Evolutionary conservation across 495 filamentous ascomycete species (phyloP), one percentile per base, ranked within the genome.

Genomic region (Penicillium manginii): DNA sequence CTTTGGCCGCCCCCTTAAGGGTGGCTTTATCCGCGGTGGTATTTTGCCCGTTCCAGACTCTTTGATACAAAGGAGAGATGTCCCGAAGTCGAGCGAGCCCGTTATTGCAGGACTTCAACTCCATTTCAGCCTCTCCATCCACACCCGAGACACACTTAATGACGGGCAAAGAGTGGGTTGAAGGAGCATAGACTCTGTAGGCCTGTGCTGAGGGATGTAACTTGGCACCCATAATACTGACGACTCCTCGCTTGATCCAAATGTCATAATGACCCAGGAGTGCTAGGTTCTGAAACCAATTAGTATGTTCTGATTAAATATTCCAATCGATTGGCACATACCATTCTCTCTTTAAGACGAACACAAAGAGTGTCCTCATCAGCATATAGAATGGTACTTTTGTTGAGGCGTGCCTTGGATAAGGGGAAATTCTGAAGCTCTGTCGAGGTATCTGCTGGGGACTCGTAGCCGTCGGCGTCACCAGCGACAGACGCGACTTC

Each of bases 181-280:
- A 85, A 11, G 90, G 88, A 31, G 88, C 88, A 75, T 87, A 88
- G 9, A 93, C 81, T 69, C 85, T 79, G 58, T 87, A 81, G 1
- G 80, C 51, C 2, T 66, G 63, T 15, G 82, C 73, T 0, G 82
- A 83, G 9, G 82, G 68, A 33, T 77, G 76, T 8, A 96, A 58
- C 18, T 81, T 84, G 0, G 89, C 86, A 4, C 91, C 91, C 62
- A 83, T 78, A 18, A 89, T 57, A 59, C 83, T 83, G 22, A 92
- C 74, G 39, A 86, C 82, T 23, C 87, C 85, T 52, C 85, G 79
- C 43, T 78, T 79, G 3, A 93, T 82, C 70, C 82, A 84, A 19
- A 96, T 58, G 50, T 90, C 88, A 74, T 88, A 96, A 58, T 86
- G 85, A 4, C 91, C 91, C 3, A 93, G 66, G 22, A 91, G 68